Base-by-base conservation (phyloP, 768 basidiomycete species). In the Coprinopsis cinerea region DNA sequence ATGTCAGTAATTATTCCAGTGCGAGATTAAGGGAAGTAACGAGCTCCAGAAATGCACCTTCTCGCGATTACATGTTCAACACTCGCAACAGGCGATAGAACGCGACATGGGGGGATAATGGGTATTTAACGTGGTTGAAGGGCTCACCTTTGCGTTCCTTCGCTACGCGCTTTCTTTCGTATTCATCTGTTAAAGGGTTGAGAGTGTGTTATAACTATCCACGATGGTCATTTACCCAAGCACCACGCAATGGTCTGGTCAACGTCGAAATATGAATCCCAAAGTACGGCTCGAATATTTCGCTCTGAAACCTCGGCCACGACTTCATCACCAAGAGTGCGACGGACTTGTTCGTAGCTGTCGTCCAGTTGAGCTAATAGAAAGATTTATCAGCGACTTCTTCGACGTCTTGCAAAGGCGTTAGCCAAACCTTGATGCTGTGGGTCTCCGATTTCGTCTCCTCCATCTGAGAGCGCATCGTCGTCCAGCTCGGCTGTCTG, bases 191-290 rank as follows among this genome's bases (percentile, higher is more conserved):
- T 44, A 39, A 35, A 20, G 45, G 41, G 49, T 23, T 35, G 28
- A 55, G 46, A 56, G 15, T 4, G 22, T 7, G 9, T 27, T 5
- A 18, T 28, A 18, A 26, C 17, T 6, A 40, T 20, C 30, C n/a
- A 20, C 10, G 35, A 44, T 28, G 34, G 24, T 44, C 26, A 71
- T 84, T 55, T 53, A 92, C 92, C 85, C 30, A 86, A 56, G 23
- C 90, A 71, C 79, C 82, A 90, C 26, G 79, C 69, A 9, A 95
- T 67, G 15, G 88, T 81, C 63, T 83, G 76, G 27, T 91, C 82
- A 14, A 87, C 75, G 60, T 95, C 83, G 58, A 95, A 97, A 64
- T 88, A 88, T 59, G 71, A 81, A 58, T 98, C 82, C 87, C 92
- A 98, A 40, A 98, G 71, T 0, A 78, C 73, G 54, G 91, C 86